Evolutionary conservation across 2,329 filamentous ascomycete genomes (phyloP), one percentile per base, ranked within the genome.

Genomic region (Colletotrichum salicis): DNA sequence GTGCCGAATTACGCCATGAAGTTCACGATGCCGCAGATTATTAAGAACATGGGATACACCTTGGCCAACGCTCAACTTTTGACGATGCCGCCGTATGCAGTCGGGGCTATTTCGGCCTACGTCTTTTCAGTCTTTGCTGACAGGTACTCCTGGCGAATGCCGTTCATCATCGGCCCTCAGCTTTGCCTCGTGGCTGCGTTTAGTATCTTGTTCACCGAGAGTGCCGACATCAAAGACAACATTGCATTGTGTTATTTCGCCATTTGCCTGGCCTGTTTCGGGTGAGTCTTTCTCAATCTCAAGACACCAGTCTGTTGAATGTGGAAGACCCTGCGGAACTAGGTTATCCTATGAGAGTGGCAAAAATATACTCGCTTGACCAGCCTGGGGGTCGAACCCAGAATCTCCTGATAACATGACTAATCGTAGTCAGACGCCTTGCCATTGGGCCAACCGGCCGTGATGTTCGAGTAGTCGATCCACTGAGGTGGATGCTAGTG

Each of bases 391-490:
- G 69, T 69, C 64, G 69, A 71, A 71, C 69, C 65, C 65, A 71
- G 69, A 71, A 71, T 71, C 69, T 71, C 64, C 65, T 69, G 64
- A 69, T 71, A 2, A 31, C 55, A 29, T 35, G 7, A 35, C 3
- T 1, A 55, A 66, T 82, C 80, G 81, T 82, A 82, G 81, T 83
- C 81, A 83, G 80, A 82, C 81, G 81, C 80, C 81, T 82, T 83
- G 80, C 77, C 81, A 82, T 81, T 81, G 78, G 79, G 78, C 79
- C 79, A 82, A 64, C 69, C 69, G 64, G 64, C 69, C 68, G 24
- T 52, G 5, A 2, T n/a, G 0, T 7, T 31, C 10, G n/a, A 31
- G 24, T 24, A 13, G 3, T 3, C 35, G 19, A 7, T 70, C 54
- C 64, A 63, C 69, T 5, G 8, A 10, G n/a, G 64, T 71, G 58